Conservation (phyloP, 2,329 filamentous ascomycete genomes). For the Ascomycota sp. region DNA sequence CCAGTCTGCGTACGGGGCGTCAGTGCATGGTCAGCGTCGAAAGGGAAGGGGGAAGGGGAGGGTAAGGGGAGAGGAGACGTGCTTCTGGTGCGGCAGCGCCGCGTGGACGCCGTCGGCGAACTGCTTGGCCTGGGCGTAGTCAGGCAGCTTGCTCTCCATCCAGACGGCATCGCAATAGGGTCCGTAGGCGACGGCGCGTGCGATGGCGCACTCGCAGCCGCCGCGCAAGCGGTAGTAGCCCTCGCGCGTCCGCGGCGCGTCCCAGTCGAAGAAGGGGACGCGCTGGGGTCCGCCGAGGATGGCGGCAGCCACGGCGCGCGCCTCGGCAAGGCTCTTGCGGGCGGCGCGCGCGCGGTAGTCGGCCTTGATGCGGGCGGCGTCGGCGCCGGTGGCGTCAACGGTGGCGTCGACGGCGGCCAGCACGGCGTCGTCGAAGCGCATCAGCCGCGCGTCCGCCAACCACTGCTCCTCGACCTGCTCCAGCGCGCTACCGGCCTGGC, state of each 20-base stretch:
- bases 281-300: slow-evolving; percentile 49
- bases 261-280: slow-evolving; percentile 89
- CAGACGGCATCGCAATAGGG: slow-evolving; percentile 93
- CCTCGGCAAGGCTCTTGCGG: slow-evolving; percentile 73
- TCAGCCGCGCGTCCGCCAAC: slow-evolving; percentile 57
- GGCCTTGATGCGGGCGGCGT: slow-evolving; percentile 47
- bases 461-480: slow-evolving; percentile 87
- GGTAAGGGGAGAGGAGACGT: slow-evolving; percentile 14
- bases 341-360: slow-evolving; percentile 48
- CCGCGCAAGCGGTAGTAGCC: slow-evolving; percentile 88
- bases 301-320: slow-evolving; percentile 56
- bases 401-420: slow-evolving; percentile 57
- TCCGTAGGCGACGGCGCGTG: slow-evolving; percentile 76
- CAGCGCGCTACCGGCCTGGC: slow-evolving; percentile 61
- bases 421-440: slow-evolving; percentile 82
- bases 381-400: slow-evolving; percentile 29
- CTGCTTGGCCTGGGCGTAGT: slow-evolving; percentile 76
- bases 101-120: slow-evolving; percentile 89
- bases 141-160: slow-evolving; percentile 98
- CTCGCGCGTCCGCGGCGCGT: slow-evolving; percentile 77
- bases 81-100: slow-evolving; percentile 93
- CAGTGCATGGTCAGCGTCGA: slow-evolving; percentile 1
- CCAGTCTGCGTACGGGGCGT: slow-evolving; percentile 37
- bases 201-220: slow-evolving; percentile 77
- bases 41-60: slow-evolving; percentile 4